Evolutionary conservation across 768 basidiomycete species (phyloP).

Genomic region (Lactarius hatsudake): DNA sequence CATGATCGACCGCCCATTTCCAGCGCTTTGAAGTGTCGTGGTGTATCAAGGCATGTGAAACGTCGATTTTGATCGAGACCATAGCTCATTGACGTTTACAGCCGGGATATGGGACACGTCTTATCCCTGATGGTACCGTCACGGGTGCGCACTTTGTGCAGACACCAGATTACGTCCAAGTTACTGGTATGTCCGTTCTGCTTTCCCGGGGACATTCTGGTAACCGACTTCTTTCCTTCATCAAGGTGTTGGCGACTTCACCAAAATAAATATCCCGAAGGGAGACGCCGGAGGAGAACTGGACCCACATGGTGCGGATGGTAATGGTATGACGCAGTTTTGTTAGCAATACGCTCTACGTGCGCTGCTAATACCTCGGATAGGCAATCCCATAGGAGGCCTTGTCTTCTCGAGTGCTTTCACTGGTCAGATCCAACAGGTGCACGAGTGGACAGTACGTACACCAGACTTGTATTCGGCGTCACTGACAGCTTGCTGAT

Average conservation of each 20-base stretch:
- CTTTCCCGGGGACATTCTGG: not conserved
- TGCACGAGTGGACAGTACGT: conserved; percentile 71
- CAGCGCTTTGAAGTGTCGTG: conserved; percentile 52
- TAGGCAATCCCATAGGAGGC: conserved; percentile 60
- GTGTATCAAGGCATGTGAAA: conserved; percentile 43
- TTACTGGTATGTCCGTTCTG: conserved; percentile 16
- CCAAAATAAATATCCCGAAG: conserved; percentile 57
- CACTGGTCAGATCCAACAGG: conserved; percentile 47
- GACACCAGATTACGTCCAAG: conserved; percentile 68
- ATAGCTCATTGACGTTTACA: conserved; percentile 29
- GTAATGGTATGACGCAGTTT: conserved; percentile 40
- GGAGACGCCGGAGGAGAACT: conserved; percentile 64
- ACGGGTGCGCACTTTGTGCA: conserved; percentile 64
- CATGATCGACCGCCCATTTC: conserved; percentile 40
- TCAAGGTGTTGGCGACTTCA: conserved; percentile 62
- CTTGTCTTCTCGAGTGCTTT: conserved; percentile 75
- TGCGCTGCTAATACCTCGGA: not conserved
- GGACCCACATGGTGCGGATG: conserved; percentile 66
- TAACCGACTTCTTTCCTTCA: not conserved
- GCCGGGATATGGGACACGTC: conserved; percentile 57
- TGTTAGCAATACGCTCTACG: not conserved
- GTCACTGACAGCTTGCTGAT: conserved; percentile 8
- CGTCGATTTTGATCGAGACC: not conserved
- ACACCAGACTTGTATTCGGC: conserved; percentile 15
- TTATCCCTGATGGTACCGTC: conserved; percentile 74